Evolutionary conservation across 768 basidiomycete species (phyloP).

Genomic region (Serendipita sp.): DNA sequence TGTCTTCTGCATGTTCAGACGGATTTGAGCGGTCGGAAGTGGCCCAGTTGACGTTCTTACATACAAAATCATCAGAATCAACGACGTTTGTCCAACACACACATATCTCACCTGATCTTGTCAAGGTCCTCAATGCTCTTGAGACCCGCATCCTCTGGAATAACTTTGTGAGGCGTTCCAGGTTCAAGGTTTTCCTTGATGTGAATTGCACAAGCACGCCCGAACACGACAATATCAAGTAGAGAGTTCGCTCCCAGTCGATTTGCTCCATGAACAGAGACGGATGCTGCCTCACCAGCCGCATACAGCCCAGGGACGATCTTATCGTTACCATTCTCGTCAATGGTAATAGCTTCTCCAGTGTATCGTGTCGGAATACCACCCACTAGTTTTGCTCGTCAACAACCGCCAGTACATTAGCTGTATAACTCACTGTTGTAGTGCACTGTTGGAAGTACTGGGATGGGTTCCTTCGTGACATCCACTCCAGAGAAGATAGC

Average conservation of each 20-base stretch:
- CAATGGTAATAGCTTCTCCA: constrained; percentile 84
- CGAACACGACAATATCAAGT: constrained; percentile 96
- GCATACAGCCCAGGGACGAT: constrained; percentile 95
- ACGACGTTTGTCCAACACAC: not conserved
- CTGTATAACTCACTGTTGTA: constrained; percentile 69
- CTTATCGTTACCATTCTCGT: constrained; percentile 80
- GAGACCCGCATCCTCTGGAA: constrained; percentile 75
- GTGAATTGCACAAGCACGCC: constrained; percentile 97
- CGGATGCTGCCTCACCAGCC: constrained; percentile 96
- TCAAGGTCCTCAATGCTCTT: constrained; percentile 77
- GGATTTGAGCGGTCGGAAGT: constrained; percentile 75
- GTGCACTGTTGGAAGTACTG: constrained; percentile 94
- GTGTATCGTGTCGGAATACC: constrained; percentile 98
- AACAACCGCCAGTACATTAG: constrained; percentile 3
- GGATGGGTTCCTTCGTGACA: constrained; percentile 98
- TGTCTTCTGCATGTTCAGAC: constrained; percentile 95
- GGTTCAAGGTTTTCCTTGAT: constrained; percentile 82
- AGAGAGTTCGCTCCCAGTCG: constrained; percentile 98
- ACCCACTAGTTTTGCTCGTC: constrained; percentile 49
- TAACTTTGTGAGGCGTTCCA: constrained; percentile 77
- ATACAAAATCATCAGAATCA: not conserved
- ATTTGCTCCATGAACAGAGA: constrained; percentile 98
- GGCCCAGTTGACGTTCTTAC: constrained; percentile 59
- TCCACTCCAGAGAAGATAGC: constrained; percentile 98
- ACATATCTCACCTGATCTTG: constrained; percentile 42